Conservation (phyloP, 768 basidiomycete species). For the Tubosaeta brunneosetosa region DNA sequence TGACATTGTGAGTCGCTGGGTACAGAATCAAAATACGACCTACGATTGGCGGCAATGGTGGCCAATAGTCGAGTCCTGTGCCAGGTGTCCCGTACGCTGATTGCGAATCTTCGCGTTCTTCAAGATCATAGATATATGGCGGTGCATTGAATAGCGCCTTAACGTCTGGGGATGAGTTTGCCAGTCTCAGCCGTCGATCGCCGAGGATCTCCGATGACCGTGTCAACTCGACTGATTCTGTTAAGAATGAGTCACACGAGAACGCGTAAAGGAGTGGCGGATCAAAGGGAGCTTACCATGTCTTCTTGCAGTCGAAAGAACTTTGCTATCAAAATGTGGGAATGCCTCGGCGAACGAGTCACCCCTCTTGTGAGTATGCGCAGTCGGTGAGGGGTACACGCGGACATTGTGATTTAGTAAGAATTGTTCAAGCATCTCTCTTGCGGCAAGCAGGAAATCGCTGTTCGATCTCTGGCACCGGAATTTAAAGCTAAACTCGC, state of each 20-base stretch:
- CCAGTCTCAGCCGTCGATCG: constrained; percentile 72
- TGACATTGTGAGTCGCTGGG: constrained; percentile 18
- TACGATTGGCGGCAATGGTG: constrained; percentile 71
- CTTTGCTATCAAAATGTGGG: constrained; percentile 94
- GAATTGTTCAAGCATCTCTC: constrained; percentile 93
- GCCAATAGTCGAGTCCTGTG: constrained; percentile 66
- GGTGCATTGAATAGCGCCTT: constrained; percentile 91
- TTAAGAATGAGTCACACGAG: constrained; percentile 8
- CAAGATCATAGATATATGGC: constrained; percentile 75
- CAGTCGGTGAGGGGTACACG: constrained; percentile 72
- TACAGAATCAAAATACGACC: constrained; percentile 25
- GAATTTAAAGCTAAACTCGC: constrained; percentile 92
- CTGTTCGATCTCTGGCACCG: constrained; percentile 92
- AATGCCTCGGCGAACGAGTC: constrained; percentile 95
- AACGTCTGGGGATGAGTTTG: constrained; percentile 90
- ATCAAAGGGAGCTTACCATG: constrained; percentile 41
- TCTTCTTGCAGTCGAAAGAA: constrained; percentile 73
- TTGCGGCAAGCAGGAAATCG: constrained; percentile 84
- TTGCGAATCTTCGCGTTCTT: constrained; percentile 65
- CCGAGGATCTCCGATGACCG: constrained; percentile 59
- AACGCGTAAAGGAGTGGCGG: constrained; percentile 29
- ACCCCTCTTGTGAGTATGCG: constrained; percentile 77
- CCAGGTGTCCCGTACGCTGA: constrained; percentile 50
- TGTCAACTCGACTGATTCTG: constrained; percentile 75
- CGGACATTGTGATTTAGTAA: constrained; percentile 79